phyloP scores from a whole-genome alignment of 495 filamentous ascomycete species.

The Hypoxylon lenormandii region DNA sequence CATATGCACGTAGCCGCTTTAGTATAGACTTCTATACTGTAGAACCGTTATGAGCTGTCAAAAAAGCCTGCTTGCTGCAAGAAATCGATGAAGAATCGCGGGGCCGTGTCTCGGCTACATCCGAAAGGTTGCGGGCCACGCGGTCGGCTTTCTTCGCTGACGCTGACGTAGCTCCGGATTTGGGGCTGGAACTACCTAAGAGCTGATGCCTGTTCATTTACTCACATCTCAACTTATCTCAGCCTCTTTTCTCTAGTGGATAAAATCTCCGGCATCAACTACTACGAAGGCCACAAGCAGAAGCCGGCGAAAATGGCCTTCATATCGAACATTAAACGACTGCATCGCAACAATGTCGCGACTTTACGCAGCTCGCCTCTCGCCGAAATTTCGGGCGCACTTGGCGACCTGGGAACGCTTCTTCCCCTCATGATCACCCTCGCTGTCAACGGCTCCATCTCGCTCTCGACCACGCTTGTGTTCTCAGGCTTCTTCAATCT shows the following conservation, averaged over 20 bases:
- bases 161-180: slow-evolving; percentile 30
- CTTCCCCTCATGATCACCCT: slow-evolving; percentile 89
- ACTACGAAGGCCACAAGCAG: slow-evolving; percentile 5
- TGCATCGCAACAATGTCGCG: slow-evolving; percentile 60
- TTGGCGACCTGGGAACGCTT: slow-evolving; percentile 92
- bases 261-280: not conserved
- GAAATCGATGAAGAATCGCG: not conserved
- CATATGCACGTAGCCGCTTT: too few relatives aligned
- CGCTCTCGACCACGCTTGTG: slow-evolving; percentile 83
- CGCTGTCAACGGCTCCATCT: slow-evolving; percentile 77
- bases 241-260: slow-evolving; percentile 1
- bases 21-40: too few relatives aligned
- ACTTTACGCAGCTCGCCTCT: slow-evolving; percentile 67
- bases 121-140: slow-evolving; percentile 25
- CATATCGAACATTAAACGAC: slow-evolving; percentile 48
- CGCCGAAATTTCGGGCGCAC: slow-evolving; percentile 85
- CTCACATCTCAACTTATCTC: too few relatives aligned
- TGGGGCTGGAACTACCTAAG: not conserved
- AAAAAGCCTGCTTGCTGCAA: not conserved
- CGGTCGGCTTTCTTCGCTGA: slow-evolving; percentile 19
- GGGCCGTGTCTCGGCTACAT: slow-evolving; percentile 32
- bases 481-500: slow-evolving; percentile 91
- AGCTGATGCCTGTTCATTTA: slow-evolving; percentile 14
- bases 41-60: not conserved
- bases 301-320: slow-evolving; percentile 29